Conservation (phyloP, 768 basidiomycete genomes). For the Lepiota subincarnata region DNA sequence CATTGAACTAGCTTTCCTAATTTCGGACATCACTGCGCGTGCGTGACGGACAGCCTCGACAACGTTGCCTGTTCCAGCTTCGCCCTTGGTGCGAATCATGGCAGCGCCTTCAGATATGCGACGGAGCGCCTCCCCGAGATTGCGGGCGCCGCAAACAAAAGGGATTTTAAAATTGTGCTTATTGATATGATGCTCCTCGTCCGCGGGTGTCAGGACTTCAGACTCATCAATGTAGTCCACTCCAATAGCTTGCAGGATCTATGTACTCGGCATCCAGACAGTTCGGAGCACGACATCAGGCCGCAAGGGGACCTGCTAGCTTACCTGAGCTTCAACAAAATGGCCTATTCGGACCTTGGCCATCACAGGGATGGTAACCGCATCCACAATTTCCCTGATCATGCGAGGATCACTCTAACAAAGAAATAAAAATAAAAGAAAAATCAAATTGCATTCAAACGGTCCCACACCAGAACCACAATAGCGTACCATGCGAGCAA, state of each 20-base stretch:
- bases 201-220: conserved; percentile 92
- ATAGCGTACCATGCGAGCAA: conserved; percentile 84
- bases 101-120: conserved; percentile 97
- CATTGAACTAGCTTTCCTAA: conserved; percentile 83
- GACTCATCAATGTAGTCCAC: conserved; percentile 97
- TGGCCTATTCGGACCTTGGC: conserved; percentile 96
- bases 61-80: conserved; percentile 86
- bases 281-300: conserved; percentile 3
- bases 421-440: not conserved
- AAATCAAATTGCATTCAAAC: conserved; percentile 16
- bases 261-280: not conserved
- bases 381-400: conserved; percentile 94
- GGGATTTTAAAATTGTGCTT: conserved; percentile 95
- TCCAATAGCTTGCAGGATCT: conserved; percentile 93
- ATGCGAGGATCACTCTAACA: conserved; percentile 85
- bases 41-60: conserved; percentile 94
- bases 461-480: not conserved
- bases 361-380: conserved; percentile 98
- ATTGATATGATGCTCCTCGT: conserved; percentile 95
- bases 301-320: conserved; percentile 11
- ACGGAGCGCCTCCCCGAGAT: conserved; percentile 93
- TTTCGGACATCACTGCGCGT: conserved; percentile 78
- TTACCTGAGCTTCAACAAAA: conserved; percentile 91
- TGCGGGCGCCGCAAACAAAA: conserved; percentile 93
- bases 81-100: conserved; percentile 97